A percentile compares a stretch with the other conserved stretches of the same genome.
These are phyloP conservation scores for Amorphotheca resinae DNA, from an alignment of 495 filamentous ascomycete species.

Conservation along the genomic window DNA sequence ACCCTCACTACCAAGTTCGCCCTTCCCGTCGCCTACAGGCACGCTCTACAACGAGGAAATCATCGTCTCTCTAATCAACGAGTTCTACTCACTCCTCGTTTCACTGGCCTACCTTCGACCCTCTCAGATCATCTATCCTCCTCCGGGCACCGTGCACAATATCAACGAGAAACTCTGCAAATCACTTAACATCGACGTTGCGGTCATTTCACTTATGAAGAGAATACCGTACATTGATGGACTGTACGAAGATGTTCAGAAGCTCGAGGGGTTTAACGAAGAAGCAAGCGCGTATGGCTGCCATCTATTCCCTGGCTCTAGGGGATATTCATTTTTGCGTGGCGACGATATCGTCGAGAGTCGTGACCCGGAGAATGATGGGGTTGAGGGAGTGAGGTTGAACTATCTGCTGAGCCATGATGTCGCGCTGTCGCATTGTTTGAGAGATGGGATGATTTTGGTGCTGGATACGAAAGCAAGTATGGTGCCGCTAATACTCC, in stretches of 20 bases:
- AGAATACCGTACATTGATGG: not conserved
- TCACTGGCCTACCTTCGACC: not conserved
- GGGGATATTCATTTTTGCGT: not conserved
- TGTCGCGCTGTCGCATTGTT: not conserved
- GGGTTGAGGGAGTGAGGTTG: not conserved
- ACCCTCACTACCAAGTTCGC: not conserved
- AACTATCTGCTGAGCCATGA: conserved; percentile 3
- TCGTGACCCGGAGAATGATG: conserved; percentile 1
- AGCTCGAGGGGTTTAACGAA: not conserved
- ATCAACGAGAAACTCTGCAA: conserved; percentile 3
- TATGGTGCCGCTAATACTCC: too few species aligned
- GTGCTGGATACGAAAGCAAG: conserved; percentile 3
- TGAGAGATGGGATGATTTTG: not conserved
- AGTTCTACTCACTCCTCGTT: conserved; percentile 2
- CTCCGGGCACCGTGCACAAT: not conserved
- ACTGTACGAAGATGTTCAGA: not conserved
- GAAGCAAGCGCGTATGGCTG: not conserved
- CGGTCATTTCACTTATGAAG: conserved; percentile 1
- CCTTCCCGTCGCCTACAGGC: not conserved
- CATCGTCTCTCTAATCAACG: not conserved
- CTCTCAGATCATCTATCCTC: not conserved
- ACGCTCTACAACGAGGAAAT: not conserved
- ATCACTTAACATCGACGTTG: not conserved
- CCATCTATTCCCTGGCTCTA: not conserved
- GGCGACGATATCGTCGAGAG: not conserved